Evolutionary conservation across 768 basidiomycete genomes (phyloP).

Genomic region (Mycena venus): DNA sequence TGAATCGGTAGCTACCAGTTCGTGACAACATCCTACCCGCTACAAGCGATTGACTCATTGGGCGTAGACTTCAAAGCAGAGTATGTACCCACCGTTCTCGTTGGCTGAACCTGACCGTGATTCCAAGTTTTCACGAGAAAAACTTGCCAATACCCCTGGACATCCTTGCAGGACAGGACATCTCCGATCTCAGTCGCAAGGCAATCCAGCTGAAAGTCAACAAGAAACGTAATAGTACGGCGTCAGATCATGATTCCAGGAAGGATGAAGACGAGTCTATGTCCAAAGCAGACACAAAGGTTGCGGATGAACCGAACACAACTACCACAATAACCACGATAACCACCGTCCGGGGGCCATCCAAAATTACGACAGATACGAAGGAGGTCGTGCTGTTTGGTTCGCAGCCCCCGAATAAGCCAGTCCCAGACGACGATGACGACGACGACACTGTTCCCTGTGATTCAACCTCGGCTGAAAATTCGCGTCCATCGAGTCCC

Average conservation of each 20-base stretch:
- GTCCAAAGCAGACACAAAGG: background rate
- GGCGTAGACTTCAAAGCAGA: conserved; percentile 14
- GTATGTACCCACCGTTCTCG: background rate
- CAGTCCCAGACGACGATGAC: background rate
- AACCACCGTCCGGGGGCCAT: conserved; percentile 5
- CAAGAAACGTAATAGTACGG: background rate
- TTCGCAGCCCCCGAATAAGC: background rate
- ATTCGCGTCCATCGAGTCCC: conserved; percentile 10
- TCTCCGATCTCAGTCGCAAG: conserved; percentile 21
- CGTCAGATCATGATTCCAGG: background rate
- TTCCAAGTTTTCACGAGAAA: background rate
- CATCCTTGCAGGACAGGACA: conserved; percentile 29
- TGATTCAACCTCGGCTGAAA: background rate
- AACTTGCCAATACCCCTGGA: conserved; percentile 21
- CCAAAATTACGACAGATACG: conserved; percentile 25
- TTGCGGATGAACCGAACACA: background rate
- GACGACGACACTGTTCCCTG: background rate
- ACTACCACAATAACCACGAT: conserved; percentile 29
- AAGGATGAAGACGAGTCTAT: background rate
- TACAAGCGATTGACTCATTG: background rate
- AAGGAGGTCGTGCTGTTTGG: conserved; percentile 31
- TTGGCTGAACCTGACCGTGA: background rate
- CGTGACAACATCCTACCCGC: background rate
- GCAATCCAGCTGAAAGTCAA: conserved; percentile 5
- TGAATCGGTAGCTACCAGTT: conserved; percentile 27